These are phyloP conservation scores for Clarireedia hainanense DNA, from an alignment of 2,329 filamentous ascomycete genomes.

Conservation along the genomic window DNA sequence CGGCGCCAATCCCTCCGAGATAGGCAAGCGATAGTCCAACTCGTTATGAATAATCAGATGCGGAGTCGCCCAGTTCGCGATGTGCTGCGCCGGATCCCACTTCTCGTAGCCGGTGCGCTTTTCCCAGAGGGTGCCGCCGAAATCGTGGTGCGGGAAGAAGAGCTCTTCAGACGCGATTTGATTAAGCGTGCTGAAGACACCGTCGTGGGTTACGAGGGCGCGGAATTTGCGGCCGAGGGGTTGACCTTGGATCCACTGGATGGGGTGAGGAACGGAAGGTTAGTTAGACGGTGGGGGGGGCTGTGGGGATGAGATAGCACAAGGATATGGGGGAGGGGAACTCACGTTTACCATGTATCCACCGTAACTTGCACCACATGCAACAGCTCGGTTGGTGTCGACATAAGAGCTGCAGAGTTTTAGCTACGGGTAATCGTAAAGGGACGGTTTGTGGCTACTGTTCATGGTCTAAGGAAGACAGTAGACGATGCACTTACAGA, in stretches of 20 bases:
- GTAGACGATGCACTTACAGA: constrained; percentile 32
- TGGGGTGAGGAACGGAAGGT: too few relatives aligned
- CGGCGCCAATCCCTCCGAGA: constrained; percentile 65
- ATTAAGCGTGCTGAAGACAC: constrained; percentile 66
- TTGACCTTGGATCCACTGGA: constrained; percentile 76
- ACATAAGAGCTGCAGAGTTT: constrained; percentile 39
- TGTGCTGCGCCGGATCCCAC: constrained; percentile 56
- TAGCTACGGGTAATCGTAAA: not conserved
- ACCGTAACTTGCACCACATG: constrained; percentile 66
- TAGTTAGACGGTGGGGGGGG: too few relatives aligned
- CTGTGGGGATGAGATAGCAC: too few relatives aligned
- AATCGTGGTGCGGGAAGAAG: constrained; percentile 62
- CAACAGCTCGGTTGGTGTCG: constrained; percentile 62
- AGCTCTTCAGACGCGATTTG: constrained; percentile 60
- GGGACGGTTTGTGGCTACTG: too few relatives aligned
- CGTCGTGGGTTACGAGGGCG: constrained; percentile 82
- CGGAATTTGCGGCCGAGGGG: constrained; percentile 76
- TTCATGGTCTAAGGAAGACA: not conserved
- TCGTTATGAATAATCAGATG: constrained; percentile 87
- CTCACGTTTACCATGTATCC: constrained; percentile 64
- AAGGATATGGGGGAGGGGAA: too few relatives aligned
- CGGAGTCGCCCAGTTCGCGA: constrained; percentile 58
- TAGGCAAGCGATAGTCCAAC: constrained; percentile 78
- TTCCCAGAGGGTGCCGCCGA: constrained; percentile 48
- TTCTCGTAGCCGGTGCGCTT: constrained; percentile 56